Evolutionary conservation across 164 flowering plant genomes (phyloP), one percentile per base, ranked within the genome.

Genomic region (Vitis labrusca): DNA sequence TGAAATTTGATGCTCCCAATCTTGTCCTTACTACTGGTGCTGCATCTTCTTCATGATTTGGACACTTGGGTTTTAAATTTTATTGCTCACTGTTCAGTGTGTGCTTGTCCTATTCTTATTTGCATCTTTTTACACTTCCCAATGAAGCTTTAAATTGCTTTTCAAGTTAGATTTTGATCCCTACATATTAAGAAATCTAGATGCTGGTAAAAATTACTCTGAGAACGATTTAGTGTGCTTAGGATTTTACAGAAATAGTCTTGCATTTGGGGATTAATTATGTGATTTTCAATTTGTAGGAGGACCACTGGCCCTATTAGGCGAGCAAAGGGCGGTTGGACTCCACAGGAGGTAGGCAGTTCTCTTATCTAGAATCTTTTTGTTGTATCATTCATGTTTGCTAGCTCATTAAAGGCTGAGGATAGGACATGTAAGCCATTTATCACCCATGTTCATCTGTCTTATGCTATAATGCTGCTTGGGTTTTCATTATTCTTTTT

Each of bases 241-340:
- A 3, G 44, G 44, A 7, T 11, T 57, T 67, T 10, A 10, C 52
- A 53, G 48, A 32, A 12, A n/a, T 61, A 1, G 8, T n/a, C 5
- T 50, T 53, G 15, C 10, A 50, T 66, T 13, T 59, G 50, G 54
- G 30, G 10, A 51, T 51, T 61, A 17, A 30, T 30, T 64, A 50
- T 64, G 61, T 23, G 53, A 56, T 23, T 64, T 56, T 67, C 10
- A 56, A 32, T 55, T 76, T 83, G 61, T 76, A 94, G 98, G 89
- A 88, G 98, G 74, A 85, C 87, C 8, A 88, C 86, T 77, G 98
- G 97, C 44, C 98, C 98, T 53, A 91, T 94, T 64, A 85, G 98
- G 74, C 82, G 97, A 78, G 95, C 97, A 47, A 94, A 94, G 78
- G 98, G 98, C 49, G 97, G 98, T 63, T 94, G 98, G 98, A 92